phyloP scores from a whole-genome alignment of 202 grass and related monocot genomes.

The Setaria viridis region DNA sequence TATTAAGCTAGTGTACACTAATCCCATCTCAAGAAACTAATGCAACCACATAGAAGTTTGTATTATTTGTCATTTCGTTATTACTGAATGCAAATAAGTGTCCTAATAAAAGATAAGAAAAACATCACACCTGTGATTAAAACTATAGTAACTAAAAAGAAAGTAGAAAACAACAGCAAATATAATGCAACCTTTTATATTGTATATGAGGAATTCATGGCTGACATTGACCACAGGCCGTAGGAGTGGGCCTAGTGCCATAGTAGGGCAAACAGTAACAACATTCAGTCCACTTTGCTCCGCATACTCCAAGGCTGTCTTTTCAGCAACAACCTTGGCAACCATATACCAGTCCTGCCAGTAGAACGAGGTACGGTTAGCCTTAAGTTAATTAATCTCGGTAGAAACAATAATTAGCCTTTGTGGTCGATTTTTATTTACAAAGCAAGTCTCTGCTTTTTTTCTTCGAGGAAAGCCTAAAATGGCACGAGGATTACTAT shows the following conservation, averaged over 20 bases:
- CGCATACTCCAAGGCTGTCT: slow-evolving; percentile 47
- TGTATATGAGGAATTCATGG: slow-evolving; percentile 40
- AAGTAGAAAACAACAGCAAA: background rate
- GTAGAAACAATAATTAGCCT: background rate
- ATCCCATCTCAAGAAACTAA: background rate
- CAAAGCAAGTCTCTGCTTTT: too few species aligned
- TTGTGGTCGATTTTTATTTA: too few species aligned
- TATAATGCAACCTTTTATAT: slow-evolving; percentile 29
- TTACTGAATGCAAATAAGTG: background rate
- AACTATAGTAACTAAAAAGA: background rate
- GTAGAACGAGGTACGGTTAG: background rate
- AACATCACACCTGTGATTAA: background rate
- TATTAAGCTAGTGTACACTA: background rate
- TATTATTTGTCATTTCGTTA: background rate
- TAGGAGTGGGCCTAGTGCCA: slow-evolving; percentile 55
- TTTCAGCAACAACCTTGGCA: slow-evolving; percentile 60
- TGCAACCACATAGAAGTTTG: background rate
- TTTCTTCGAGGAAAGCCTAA: too few species aligned
- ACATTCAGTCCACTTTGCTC: slow-evolving; percentile 42
- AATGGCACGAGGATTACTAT: too few species aligned
- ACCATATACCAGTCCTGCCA: slow-evolving; percentile 62
- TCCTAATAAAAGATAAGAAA: background rate
- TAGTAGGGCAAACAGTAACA: slow-evolving; percentile 55
- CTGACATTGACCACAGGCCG: slow-evolving; percentile 53
- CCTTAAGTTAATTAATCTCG: background rate